These are phyloP conservation scores for Talaromyces wortmannii DNA, from an alignment of 495 filamentous ascomycete genomes.

Conservation along the genomic window DNA sequence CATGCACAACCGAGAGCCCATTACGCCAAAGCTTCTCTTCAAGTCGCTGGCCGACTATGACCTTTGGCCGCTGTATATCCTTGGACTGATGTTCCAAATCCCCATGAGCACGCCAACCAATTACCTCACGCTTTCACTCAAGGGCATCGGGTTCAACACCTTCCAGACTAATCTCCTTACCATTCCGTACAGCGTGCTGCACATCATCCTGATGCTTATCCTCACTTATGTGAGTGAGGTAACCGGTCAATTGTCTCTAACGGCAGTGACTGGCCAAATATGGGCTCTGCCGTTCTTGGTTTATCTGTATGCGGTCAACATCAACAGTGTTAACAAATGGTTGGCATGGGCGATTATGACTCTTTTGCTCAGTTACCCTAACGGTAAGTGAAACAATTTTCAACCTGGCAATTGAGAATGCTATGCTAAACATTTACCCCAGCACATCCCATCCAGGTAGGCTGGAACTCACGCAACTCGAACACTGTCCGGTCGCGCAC, in stretches of 20 bases:
- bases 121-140: constrained; percentile 58
- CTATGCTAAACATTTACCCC: constrained; percentile 11
- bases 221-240: constrained; percentile 46
- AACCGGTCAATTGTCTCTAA: constrained; percentile 39
- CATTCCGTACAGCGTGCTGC: constrained; percentile 43
- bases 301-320: constrained; percentile 41
- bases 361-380: constrained; percentile 50
- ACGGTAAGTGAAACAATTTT: constrained; percentile 28
- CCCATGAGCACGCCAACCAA: constrained; percentile 34
- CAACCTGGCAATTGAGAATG: constrained; percentile 10
- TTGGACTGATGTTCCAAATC: constrained; percentile 45
- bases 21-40: constrained; percentile 37
- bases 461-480: constrained; percentile 42
- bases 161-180: constrained; percentile 60
- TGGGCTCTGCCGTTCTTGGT: constrained; percentile 53
- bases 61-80: constrained; percentile 44
- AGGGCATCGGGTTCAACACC: constrained; percentile 53
- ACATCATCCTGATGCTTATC: constrained; percentile 30
- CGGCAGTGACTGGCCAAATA: constrained; percentile 37
- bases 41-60: constrained; percentile 46
- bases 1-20: constrained; percentile 54
- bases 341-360: constrained; percentile 49
- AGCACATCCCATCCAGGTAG: constrained; percentile 30
- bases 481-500: constrained; percentile 51
- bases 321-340: constrained; percentile 42